Base-by-base conservation (phyloP, 1,284 basidiomycete genomes). In the Fomitopsis pinicola region DNA sequence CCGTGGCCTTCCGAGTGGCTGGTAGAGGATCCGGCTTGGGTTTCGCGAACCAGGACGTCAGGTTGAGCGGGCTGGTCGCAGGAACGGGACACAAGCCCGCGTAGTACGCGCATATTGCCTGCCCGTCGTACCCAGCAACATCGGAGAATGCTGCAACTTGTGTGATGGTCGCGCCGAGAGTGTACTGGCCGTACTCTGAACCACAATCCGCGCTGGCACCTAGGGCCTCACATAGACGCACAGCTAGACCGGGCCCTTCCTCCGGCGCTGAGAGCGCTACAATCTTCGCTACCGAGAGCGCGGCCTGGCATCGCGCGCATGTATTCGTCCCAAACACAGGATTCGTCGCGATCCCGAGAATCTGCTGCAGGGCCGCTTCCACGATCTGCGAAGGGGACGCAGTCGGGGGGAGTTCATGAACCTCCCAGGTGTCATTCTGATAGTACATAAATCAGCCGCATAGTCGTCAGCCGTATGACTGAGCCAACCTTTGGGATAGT, bases 21-120 rank as follows among this genome's bases (percentile, higher is more conserved):
- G 83, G 85, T 4, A 87, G 78, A 10, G 88, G 86, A 54, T 80
- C 76, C 0, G 89, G 89, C 69, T 91, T 92, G 1, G 87, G 87
- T 67, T 84, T 87, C 28, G 79, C 75, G 72, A 87, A 87, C 82
- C 84, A 87, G 6, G 73, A 71, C 2, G 80, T 83, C 22, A 82
- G 65, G 68, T 88, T 80, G 63, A 87, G 74, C 22, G 81, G 76
- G 5, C 82, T 73, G 1, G 82, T 77, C 1, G 79, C 75, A 8
- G 87, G 82, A 26, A 81, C 70, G 0, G 82, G 71, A 66, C 86
- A 88, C 36, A 81, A 69, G 26, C 72, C 65, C 22, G 85, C 67
- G 68, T 86, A 86, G 68, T 82, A 80, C 46, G 80, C 69, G 71
- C 86, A 87, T 53, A 87, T 70, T 12, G 45, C 30, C 78, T 88